Conservation (phyloP, 1,284 basidiomycete genomes). For the Ustilago trichophora region DNA sequence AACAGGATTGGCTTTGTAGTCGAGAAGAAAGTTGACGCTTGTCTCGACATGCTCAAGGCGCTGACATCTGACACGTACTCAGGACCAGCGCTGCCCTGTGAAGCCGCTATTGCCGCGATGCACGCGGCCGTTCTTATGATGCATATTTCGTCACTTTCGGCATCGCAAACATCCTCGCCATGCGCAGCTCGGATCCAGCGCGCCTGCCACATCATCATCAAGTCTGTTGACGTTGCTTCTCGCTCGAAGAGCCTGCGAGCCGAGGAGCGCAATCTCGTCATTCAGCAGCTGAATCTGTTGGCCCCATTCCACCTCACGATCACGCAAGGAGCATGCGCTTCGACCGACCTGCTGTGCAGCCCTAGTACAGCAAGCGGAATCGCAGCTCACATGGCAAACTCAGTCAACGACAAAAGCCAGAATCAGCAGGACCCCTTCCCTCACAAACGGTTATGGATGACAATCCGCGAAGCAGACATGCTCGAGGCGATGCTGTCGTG, state of each 20-base stretch:
- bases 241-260: neutral
- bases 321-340: neutral
- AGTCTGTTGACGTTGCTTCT: constrained; percentile 2
- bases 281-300: constrained; percentile 20
- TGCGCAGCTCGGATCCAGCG: neutral
- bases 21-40: constrained; percentile 22
- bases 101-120: constrained; percentile 4
- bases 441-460: constrained; percentile 6
- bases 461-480: constrained; percentile 19
- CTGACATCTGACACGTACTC: neutral
- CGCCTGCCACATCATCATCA: constrained; percentile 14
- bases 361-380: constrained; percentile 20
- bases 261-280: neutral
- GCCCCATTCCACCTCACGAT: neutral
- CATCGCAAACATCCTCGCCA: neutral
- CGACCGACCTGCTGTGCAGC: neutral
- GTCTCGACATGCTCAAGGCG: constrained; percentile 6
- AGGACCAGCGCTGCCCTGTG: neutral
- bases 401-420: neutral
- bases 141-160: constrained; percentile 4
- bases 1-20: constrained; percentile 12
- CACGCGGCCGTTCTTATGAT: constrained; percentile 19
- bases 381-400: neutral
- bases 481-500: constrained; percentile 8
- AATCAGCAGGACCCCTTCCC: neutral